These are phyloP conservation scores for Canariomyces notabilis DNA, from an alignment of 2,329 filamentous ascomycete genomes.

Conservation along the genomic window DNA sequence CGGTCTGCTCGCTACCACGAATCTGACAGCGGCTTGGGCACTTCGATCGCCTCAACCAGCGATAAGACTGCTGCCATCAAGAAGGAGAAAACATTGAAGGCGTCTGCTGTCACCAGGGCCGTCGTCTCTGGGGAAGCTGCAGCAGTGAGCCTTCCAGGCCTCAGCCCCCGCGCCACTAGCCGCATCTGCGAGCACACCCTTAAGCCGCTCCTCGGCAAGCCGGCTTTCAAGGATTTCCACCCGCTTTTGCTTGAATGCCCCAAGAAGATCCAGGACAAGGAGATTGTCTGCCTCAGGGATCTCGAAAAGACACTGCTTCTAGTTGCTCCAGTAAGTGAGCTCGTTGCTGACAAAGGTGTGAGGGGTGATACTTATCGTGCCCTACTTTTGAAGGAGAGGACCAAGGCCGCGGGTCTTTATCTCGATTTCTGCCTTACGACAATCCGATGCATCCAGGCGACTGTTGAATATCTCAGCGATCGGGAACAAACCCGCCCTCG, in stretches of 20 bases:
- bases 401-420: slow-evolving; percentile 66
- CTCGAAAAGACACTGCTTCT: slow-evolving; percentile 91
- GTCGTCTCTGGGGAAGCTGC: slow-evolving; percentile 44
- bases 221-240: slow-evolving; percentile 73
- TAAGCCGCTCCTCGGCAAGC: slow-evolving; percentile 68
- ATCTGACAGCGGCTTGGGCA: slow-evolving; percentile 84
- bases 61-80: slow-evolving; percentile 46
- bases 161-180: slow-evolving; percentile 66
- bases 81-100: slow-evolving; percentile 35
- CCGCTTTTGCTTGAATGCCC: slow-evolving; percentile 74
- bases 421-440: slow-evolving; percentile 86
- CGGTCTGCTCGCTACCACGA: slow-evolving; percentile 61
- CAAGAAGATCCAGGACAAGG: slow-evolving; percentile 71
- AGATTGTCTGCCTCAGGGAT: slow-evolving; percentile 87
- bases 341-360: slow-evolving; percentile 46
- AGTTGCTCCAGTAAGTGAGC: slow-evolving; percentile 84
- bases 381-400: slow-evolving; percentile 70
- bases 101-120: slow-evolving; percentile 59
- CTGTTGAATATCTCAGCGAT: slow-evolving; percentile 79
- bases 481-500: slow-evolving; percentile 77
- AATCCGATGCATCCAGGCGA: slow-evolving; percentile 84
- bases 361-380: slow-evolving; percentile 64
- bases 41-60: slow-evolving; percentile 64
- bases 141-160: slow-evolving; percentile 48
- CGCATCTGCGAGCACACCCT: slow-evolving; percentile 78